Evolutionary conservation across 2,329 filamentous ascomycete genomes (phyloP).

Genomic region (Tolypocladium sp.): DNA sequence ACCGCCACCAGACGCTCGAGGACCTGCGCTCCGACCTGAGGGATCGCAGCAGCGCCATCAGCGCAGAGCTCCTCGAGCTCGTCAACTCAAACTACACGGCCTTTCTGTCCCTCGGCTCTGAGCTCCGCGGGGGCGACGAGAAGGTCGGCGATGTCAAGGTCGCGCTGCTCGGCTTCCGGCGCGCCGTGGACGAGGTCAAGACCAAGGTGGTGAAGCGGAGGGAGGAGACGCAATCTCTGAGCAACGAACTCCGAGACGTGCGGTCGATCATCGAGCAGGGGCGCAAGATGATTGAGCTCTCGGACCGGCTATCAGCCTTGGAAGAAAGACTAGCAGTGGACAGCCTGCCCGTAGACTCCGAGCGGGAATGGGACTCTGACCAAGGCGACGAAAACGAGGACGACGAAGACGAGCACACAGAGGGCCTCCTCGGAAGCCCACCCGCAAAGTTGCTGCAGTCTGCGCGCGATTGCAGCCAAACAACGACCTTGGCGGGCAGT

Average conservation of each 20-base stretch:
- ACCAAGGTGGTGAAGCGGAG: conserved; percentile 54
- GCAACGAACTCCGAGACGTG: conserved; percentile 59
- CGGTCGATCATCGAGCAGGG: conserved; percentile 53
- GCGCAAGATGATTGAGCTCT: conserved; percentile 56
- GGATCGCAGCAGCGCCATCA: conserved; percentile 68
- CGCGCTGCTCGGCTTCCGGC: conserved; percentile 73
- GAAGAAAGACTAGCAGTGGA: conserved; percentile 55
- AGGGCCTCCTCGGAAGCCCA: conserved; percentile 33
- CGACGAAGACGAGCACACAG: conserved; percentile 16
- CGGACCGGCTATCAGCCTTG: conserved; percentile 51
- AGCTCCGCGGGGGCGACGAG: conserved; percentile 80
- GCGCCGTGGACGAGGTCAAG: conserved; percentile 70
- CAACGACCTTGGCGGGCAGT: conserved; percentile 30
- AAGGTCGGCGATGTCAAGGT: conserved; percentile 85
- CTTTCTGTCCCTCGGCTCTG: conserved; percentile 74
- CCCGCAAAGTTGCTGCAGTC: conserved; percentile 35
- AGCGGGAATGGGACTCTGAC: conserved; percentile 15
- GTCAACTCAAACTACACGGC: conserved; percentile 94
- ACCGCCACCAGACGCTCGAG: conserved; percentile 92
- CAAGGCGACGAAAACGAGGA: conserved; percentile 33
- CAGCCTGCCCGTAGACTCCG: conserved; percentile 16
- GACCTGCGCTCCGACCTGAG: conserved; percentile 83
- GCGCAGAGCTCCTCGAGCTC: conserved; percentile 80
- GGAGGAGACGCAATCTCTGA: conserved; percentile 50
- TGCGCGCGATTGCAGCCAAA: conserved; percentile 34